Evolutionary conservation across 495 filamentous ascomycete genomes (phyloP).

Genomic region (Paragyromitra xinjiangensis): DNA sequence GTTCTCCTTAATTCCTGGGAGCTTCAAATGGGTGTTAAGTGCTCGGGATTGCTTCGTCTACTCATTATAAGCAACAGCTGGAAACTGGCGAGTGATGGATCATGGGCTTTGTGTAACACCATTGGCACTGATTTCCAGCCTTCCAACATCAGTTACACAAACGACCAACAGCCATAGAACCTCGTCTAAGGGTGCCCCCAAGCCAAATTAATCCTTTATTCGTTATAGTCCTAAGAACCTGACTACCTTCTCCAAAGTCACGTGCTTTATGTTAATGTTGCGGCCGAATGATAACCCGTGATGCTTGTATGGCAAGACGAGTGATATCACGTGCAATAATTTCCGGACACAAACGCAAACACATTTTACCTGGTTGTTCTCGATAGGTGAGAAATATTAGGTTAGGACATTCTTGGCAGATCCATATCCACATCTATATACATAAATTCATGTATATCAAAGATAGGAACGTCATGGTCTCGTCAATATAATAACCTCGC

Average conservation of each 20-base stretch:
- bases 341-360: neutral
- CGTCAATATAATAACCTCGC: neutral
- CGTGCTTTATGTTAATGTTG: neutral
- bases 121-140: too few relatives aligned
- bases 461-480: neutral
- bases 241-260: neutral
- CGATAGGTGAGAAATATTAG: neutral
- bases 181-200: too few relatives aligned
- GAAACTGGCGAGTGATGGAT: too few relatives aligned
- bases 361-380: neutral
- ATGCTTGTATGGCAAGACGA: neutral
- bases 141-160: too few relatives aligned
- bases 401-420: neutral
- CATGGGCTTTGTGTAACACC: too few relatives aligned
- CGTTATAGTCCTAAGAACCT: neutral
- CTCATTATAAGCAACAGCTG: too few relatives aligned
- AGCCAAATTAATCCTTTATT: too few relatives aligned
- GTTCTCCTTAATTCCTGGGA: too few relatives aligned
- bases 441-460: neutral
- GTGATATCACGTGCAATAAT: neutral
- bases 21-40: too few relatives aligned
- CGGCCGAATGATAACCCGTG: neutral
- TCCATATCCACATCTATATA: neutral
- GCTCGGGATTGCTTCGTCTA: too few relatives aligned
- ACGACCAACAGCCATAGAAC: too few relatives aligned